Conservation (phyloP, 495 filamentous ascomycete species). For the Trypethelium eluteriae region DNA sequence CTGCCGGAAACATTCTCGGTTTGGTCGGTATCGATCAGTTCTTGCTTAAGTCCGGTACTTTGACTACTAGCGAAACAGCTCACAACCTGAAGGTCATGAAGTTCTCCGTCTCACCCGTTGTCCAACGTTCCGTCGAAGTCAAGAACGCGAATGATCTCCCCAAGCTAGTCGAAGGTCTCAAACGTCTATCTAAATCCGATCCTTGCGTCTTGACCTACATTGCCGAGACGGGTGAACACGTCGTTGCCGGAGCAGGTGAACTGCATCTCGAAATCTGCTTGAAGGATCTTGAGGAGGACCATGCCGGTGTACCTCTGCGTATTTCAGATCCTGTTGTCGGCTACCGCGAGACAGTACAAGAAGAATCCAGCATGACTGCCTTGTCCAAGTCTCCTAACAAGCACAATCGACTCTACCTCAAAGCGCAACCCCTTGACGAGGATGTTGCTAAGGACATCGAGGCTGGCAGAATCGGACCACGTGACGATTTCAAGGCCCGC, state of each 20-base stretch:
- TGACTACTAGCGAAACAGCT: slow-evolving; percentile 92
- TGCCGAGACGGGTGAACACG: slow-evolving; percentile 89
- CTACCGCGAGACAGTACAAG: slow-evolving; percentile 92
- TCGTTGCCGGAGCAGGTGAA: slow-evolving; percentile 98
- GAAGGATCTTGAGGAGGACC: slow-evolving; percentile 99
- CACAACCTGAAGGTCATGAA: slow-evolving; percentile 99
- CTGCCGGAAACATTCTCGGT: slow-evolving; percentile 98
- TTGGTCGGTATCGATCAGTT: slow-evolving; percentile 99
- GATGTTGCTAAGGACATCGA: slow-evolving; percentile 89
- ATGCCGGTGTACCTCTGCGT: slow-evolving; percentile 93
- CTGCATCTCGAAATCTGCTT: slow-evolving; percentile 99
- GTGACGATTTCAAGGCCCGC: slow-evolving; percentile 99
- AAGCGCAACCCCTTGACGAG: slow-evolving; percentile 80
- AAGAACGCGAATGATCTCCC: slow-evolving; percentile 99
- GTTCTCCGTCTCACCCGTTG: slow-evolving; percentile 99
- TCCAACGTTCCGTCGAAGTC: slow-evolving; percentile 96
- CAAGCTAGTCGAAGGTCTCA: slow-evolving; percentile 99
- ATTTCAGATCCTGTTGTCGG: slow-evolving; percentile 94
- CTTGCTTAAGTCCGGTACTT: slow-evolving; percentile 99
- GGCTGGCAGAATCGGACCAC: slow-evolving; percentile 79
- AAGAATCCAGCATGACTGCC: slow-evolving; percentile 80
- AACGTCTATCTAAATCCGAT: slow-evolving; percentile 99
- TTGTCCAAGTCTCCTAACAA: slow-evolving; percentile 99
- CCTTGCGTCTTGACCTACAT: slow-evolving; percentile 91
- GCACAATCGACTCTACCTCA: slow-evolving; percentile 99